phyloP scores from a whole-genome alignment of 495 filamentous ascomycete species.

The Aspergillus coremiiformis region DNA sequence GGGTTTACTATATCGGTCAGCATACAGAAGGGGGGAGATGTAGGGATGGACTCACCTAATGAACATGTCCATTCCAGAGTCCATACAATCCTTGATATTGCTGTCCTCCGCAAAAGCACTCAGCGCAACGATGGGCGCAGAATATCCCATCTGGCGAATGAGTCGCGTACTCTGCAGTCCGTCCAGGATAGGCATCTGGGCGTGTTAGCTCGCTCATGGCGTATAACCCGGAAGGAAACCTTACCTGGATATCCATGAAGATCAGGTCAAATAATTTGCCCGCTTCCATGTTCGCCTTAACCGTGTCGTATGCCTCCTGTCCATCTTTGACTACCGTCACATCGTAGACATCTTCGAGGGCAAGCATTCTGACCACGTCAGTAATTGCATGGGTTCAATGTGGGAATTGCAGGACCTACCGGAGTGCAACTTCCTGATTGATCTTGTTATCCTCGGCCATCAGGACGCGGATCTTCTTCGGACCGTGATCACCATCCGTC shows the following conservation, averaged over 20 bases:
- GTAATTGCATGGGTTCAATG: neutral
- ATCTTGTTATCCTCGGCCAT: constrained; percentile 92
- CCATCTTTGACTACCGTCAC: constrained; percentile 79
- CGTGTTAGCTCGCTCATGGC: constrained; percentile 4
- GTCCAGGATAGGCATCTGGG: constrained; percentile 84
- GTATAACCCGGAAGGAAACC: constrained; percentile 6
- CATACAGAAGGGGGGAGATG: too few species aligned
- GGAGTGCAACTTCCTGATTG: constrained; percentile 80
- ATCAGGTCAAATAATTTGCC: constrained; percentile 70
- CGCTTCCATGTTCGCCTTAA: constrained; percentile 72
- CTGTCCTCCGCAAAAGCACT: constrained; percentile 86
- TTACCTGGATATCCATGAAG: constrained; percentile 75
- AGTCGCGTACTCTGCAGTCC: constrained; percentile 82
- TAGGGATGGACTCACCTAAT: constrained; percentile 29
- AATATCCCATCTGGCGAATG: constrained; percentile 80
- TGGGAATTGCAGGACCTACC: neutral
- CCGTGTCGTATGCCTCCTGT: constrained; percentile 78
- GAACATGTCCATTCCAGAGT: constrained; percentile 68
- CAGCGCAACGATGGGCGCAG: constrained; percentile 81
- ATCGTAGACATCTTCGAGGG: constrained; percentile 64
- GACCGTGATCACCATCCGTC: constrained; percentile 24
- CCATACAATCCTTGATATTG: constrained; percentile 79
- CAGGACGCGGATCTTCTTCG: constrained; percentile 65
- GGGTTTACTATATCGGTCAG: constrained; percentile 52
- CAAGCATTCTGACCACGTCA: constrained; percentile 44